A percentile compares a stretch with the other conserved stretches of the same genome.
Evolutionary conservation across 2,329 filamentous ascomycete genomes (phyloP).

Genomic region (Colletotrichum horii): DNA sequence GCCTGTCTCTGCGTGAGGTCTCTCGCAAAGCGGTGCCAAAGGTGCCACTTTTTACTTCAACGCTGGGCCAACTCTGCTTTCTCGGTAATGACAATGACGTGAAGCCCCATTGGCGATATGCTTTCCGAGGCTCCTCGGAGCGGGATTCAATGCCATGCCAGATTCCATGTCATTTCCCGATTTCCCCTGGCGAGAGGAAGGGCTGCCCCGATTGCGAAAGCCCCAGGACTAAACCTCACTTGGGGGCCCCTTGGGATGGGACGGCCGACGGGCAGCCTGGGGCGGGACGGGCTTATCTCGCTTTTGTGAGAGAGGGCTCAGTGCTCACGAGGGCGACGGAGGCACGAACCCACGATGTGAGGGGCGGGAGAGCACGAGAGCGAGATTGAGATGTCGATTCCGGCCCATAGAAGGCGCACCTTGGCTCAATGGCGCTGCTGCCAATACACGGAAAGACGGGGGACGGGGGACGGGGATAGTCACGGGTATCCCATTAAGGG

Average conservation of each 20-base stretch:
- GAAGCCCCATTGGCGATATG: conserved; percentile 2
- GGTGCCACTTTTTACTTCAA: not conserved
- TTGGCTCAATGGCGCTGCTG: not conserved
- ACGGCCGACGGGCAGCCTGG: not conserved
- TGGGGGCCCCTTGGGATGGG: not conserved
- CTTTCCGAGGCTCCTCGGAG: not conserved
- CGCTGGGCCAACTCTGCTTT: not conserved
- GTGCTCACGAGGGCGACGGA: not conserved
- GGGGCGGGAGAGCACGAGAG: not conserved
- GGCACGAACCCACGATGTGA: not conserved
- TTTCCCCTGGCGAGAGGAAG: not conserved
- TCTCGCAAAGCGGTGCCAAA: not conserved
- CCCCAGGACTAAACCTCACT: not conserved
- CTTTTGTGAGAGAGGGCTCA: not conserved
- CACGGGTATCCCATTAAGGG: no score
- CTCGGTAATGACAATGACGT: conserved; percentile 8
- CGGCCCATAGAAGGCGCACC: not conserved
- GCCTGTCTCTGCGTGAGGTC: not conserved
- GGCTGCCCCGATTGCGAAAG: not conserved
- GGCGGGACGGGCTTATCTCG: not conserved
- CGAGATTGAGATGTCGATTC: not conserved
- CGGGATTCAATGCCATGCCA: not conserved
- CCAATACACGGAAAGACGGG: not conserved
- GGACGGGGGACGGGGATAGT: not conserved
- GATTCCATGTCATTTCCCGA: conserved; percentile 1